Evolutionary conservation across 2,329 filamentous ascomycete species (phyloP).

Genomic region (Dothideomycetidae sp.): DNA sequence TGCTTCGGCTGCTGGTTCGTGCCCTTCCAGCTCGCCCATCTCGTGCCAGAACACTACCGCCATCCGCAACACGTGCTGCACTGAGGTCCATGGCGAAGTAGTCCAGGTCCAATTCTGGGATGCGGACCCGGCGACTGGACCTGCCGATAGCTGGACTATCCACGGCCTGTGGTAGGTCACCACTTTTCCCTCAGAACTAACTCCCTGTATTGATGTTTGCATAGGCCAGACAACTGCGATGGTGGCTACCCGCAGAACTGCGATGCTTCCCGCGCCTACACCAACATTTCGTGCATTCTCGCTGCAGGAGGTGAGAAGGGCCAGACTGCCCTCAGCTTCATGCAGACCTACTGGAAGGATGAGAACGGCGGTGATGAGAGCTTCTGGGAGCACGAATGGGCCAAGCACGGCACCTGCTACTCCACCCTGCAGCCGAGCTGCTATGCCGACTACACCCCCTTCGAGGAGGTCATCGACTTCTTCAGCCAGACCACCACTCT

Average conservation of each 20-base stretch:
- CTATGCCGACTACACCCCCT: conserved; percentile 13
- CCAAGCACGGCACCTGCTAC: conserved; percentile 19
- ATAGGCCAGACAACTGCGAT: conserved; percentile 16
- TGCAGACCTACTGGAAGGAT: conserved; percentile 17
- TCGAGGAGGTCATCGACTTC: conserved; percentile 17
- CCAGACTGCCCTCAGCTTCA: conserved; percentile 14
- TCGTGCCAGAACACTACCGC: conserved; percentile 10
- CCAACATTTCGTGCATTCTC: conserved; percentile 15
- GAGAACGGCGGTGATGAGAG: conserved; percentile 15
- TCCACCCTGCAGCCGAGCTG: conserved; percentile 16
- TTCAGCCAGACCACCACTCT: conserved; percentile 14
- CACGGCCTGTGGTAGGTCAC: conserved; percentile 15
- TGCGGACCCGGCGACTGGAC: conserved; percentile 15
- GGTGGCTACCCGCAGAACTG: conserved; percentile 14
- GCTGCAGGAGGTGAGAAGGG: conserved; percentile 10
- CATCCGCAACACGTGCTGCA: conserved; percentile 53
- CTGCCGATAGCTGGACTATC: conserved; percentile 15
- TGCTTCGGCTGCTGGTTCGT: not conserved
- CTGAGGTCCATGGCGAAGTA: conserved; percentile 45
- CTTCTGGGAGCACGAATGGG: conserved; percentile 16
- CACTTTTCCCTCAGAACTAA: not conserved
- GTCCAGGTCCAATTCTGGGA: conserved; percentile 18
- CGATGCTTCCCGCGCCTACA: conserved; percentile 13
- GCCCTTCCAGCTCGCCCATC: conserved; percentile 3
- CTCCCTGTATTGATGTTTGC: not conserved